Percentiles rank a stretch among this genome's conserved stretches.
phyloP scores from a whole-genome alignment of 306 rosid species.

The Trichosanthes truncata region DNA sequence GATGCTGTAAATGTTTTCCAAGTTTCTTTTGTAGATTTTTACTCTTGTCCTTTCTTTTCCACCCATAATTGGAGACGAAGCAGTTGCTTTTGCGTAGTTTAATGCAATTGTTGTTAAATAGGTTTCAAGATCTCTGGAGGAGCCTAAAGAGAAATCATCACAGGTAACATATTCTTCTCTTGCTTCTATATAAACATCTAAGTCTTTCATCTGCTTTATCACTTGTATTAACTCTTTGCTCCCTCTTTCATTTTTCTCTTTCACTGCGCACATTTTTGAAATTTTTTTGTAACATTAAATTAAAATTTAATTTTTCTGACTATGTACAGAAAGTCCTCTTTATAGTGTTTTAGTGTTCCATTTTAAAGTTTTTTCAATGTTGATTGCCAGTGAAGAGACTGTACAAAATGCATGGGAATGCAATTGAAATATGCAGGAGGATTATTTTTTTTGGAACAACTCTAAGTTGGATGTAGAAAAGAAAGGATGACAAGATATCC shows the following conservation, averaged over 20 bases:
- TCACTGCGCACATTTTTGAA: not conserved
- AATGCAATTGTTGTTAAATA: constrained; percentile 3
- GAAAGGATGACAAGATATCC: not conserved
- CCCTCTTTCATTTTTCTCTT: not conserved
- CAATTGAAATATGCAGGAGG: not conserved
- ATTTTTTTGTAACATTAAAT: not conserved
- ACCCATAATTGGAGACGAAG: not conserved
- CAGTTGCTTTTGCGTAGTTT: not conserved
- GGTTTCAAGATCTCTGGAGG: constrained; percentile 35
- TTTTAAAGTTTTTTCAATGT: not conserved
- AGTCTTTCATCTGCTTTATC: not conserved
- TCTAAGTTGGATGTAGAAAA: not conserved
- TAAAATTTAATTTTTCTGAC: not conserved
- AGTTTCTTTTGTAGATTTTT: not conserved
- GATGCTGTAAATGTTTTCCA: constrained; percentile 24
- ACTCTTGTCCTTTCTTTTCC: not conserved
- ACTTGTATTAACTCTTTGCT: not conserved
- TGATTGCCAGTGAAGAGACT: not conserved
- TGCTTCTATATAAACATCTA: not conserved
- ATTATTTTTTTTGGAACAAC: not conserved
- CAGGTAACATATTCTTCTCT: constrained; percentile 21
- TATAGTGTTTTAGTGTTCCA: not conserved
- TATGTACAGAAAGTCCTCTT: not conserved
- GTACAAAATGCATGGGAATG: not conserved
- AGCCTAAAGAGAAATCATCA: constrained; percentile 29